phyloP scores from a whole-genome alignment of 2,329 filamentous ascomycete genomes.

The Epichloe sp. region DNA sequence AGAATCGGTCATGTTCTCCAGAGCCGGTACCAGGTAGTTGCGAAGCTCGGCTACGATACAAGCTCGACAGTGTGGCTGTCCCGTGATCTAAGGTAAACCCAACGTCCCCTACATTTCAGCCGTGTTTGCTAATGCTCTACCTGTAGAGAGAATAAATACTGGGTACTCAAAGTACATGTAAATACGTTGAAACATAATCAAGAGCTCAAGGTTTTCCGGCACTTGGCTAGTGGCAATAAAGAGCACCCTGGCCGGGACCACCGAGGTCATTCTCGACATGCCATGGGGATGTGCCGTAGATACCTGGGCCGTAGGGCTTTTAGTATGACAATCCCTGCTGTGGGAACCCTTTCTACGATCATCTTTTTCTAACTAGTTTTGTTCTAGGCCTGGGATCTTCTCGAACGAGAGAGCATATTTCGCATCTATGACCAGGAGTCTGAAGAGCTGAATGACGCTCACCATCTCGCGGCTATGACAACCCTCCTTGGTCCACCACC shows the following conservation, averaged over 20 bases:
- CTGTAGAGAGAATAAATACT: conserved; percentile 13
- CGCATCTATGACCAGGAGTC: conserved; percentile 11
- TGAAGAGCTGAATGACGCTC: conserved; percentile 13
- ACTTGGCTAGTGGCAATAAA: conserved; percentile 12
- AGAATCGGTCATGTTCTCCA: not conserved
- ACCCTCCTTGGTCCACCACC: conserved; percentile 17
- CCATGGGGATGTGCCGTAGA: conserved; percentile 21
- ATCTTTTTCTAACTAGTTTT: too few species aligned
- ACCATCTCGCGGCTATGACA: conserved; percentile 17
- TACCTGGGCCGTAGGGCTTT: conserved; percentile 22
- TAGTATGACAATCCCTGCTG: conserved; percentile 12
- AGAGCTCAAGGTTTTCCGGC: conserved; percentile 18
- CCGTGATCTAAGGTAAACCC: conserved; percentile 17
- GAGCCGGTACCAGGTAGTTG: conserved; percentile 16
- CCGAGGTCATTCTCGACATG: conserved; percentile 24
- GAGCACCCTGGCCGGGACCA: conserved; percentile 12
- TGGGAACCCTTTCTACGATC: too few species aligned
- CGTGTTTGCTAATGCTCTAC: not conserved
- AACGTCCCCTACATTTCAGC: not conserved
- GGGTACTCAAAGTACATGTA: conserved; percentile 22
- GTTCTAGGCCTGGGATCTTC: conserved; percentile 6
- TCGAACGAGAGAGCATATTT: conserved; percentile 13
- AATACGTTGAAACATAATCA: conserved; percentile 15
- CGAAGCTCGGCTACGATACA: conserved; percentile 29
- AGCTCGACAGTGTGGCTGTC: conserved; percentile 30